Conservation (phyloP, 2,329 filamentous ascomycete species). For the Coleophoma eucalyptorum region DNA sequence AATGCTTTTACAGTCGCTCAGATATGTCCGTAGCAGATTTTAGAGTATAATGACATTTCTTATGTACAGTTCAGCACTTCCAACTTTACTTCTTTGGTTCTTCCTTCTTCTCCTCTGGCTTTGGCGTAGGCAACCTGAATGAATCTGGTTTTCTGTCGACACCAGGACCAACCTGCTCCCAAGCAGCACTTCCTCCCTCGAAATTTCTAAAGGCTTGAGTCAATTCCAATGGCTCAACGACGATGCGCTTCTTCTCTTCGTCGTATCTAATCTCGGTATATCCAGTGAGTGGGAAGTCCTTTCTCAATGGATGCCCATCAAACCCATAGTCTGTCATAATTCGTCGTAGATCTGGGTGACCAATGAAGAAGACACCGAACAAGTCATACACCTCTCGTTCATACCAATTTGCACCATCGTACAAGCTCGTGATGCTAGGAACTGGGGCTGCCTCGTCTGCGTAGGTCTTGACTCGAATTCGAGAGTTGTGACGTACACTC, state of each 20-base stretch:
- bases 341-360: slow-evolving; percentile 89
- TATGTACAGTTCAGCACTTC: slow-evolving; percentile 22
- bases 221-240: slow-evolving; percentile 94
- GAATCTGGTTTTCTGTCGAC: slow-evolving; percentile 74
- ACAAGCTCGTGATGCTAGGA: slow-evolving; percentile 80
- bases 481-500: slow-evolving; percentile 91
- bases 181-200: slow-evolving; percentile 76
- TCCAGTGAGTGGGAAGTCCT: slow-evolving; percentile 96
- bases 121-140: slow-evolving; percentile 93
- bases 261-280: slow-evolving; percentile 98
- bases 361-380: slow-evolving; percentile 94
- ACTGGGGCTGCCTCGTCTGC: slow-evolving; percentile 94
- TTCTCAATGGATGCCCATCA: slow-evolving; percentile 93
- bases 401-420: slow-evolving; percentile 97
- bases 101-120: slow-evolving; percentile 89
- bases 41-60: no score
- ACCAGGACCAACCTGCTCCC: slow-evolving; percentile 70
- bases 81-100: slow-evolving; percentile 79
- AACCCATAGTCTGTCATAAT: slow-evolving; percentile 99
- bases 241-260: slow-evolving; percentile 99
- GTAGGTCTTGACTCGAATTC: slow-evolving; percentile 98
- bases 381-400: slow-evolving; percentile 97
- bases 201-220: slow-evolving; percentile 99
- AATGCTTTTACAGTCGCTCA: no score
- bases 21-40: no score